phyloP scores from a whole-genome alignment of 2,329 filamentous ascomycete species.

The Aspergillus udagawae region DNA sequence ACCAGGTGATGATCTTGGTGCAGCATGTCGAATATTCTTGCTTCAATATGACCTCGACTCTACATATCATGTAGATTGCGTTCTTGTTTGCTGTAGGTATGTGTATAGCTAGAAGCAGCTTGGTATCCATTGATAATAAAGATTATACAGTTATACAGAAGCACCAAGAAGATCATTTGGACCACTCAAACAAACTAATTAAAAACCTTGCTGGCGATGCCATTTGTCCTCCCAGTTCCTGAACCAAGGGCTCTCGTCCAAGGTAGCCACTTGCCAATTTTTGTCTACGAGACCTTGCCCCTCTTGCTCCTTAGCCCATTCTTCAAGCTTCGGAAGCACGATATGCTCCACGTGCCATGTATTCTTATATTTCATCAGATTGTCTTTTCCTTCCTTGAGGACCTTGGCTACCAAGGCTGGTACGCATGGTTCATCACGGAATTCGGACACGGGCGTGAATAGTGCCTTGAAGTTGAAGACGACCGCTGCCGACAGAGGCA shows the following conservation, averaged over 20 bases:
- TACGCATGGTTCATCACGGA: constrained; percentile 68
- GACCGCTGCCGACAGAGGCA: constrained; percentile 70
- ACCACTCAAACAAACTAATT: constrained; percentile 1
- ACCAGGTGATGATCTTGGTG: background rate
- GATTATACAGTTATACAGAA: background rate
- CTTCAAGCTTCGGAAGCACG: constrained; percentile 59
- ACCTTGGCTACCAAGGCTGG: constrained; percentile 66
- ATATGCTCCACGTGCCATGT: constrained; percentile 76
- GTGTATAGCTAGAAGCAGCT: background rate
- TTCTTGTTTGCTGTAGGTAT: background rate
- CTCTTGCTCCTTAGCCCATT: constrained; percentile 64
- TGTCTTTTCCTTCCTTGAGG: constrained; percentile 66
- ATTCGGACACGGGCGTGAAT: constrained; percentile 69
- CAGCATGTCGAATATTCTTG: too few relatives aligned
- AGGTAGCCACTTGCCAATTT: constrained; percentile 64
- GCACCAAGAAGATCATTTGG: background rate
- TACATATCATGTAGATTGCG: background rate
- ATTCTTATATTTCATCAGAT: constrained; percentile 74
- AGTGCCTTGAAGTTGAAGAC: constrained; percentile 88
- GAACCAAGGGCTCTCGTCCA: constrained; percentile 74
- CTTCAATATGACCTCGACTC: background rate
- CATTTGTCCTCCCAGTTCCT: constrained; percentile 73
- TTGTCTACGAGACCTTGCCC: constrained; percentile 56
- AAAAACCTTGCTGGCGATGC: constrained; percentile 61
- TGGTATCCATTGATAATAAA: background rate